These are phyloP conservation scores for Leccinum arenicola DNA, from an alignment of 768 basidiomycete genomes.

Conservation along the genomic window DNA sequence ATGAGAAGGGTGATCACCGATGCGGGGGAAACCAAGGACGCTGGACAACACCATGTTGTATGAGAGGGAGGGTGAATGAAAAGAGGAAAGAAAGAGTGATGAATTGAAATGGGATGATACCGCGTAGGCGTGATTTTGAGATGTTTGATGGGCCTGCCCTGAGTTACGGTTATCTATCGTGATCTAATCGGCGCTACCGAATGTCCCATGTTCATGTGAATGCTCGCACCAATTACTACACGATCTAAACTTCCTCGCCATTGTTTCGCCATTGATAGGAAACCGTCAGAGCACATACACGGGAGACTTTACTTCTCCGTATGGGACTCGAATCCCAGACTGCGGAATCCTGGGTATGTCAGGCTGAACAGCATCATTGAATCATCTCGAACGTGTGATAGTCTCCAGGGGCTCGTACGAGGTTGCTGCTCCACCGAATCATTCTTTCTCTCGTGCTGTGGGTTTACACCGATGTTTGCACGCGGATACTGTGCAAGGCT, in stretches of 20 bases:
- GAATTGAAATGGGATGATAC: slow-evolving; percentile 2
- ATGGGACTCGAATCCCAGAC: neutral
- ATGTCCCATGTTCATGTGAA: slow-evolving; percentile 22
- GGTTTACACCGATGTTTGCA: neutral
- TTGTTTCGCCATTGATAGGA: neutral
- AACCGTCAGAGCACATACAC: neutral
- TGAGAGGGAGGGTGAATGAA: slow-evolving; percentile 14
- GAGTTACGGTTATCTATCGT: slow-evolving; percentile 25
- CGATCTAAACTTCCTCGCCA: neutral
- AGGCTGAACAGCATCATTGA: neutral
- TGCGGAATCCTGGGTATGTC: neutral
- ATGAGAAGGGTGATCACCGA: slow-evolving; percentile 38
- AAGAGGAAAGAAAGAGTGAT: slow-evolving; percentile 16
- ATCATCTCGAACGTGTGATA: neutral
- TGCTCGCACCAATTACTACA: slow-evolving; percentile 8
- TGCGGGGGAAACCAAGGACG: slow-evolving; percentile 91
- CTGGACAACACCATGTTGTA: slow-evolving; percentile 70
- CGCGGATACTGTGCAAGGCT: neutral
- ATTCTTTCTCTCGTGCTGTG: neutral
- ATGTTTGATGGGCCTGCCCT: slow-evolving; percentile 30
- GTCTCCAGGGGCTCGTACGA: neutral
- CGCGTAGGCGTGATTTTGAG: slow-evolving; percentile 28
- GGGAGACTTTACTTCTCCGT: neutral
- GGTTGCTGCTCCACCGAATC: neutral
- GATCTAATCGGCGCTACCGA: slow-evolving; percentile 21